Percentiles rank a stretch among this genome's conserved stretches.
Conservation (phyloP, 441 rosid genomes). For the Aleurites moluccanus region DNA sequence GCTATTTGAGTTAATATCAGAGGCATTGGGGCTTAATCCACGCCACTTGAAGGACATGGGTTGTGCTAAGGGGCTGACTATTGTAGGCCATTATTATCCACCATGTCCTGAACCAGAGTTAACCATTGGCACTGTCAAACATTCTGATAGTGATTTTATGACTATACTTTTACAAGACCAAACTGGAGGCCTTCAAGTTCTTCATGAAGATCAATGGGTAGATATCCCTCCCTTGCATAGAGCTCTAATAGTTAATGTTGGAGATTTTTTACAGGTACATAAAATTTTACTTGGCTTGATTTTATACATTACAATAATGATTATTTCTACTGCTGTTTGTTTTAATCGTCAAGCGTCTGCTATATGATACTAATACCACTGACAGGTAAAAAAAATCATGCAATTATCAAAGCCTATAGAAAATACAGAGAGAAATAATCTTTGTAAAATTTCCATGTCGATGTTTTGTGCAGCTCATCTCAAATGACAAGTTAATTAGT, state of each 20-base stretch:
- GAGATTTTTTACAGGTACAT: slow-evolving; percentile 6
- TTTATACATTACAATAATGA: too few relatives aligned
- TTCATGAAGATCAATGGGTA: slow-evolving; percentile 9
- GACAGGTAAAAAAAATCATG: too few relatives aligned
- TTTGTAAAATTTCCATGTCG: not conserved
- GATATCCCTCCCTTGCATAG: slow-evolving; percentile 26
- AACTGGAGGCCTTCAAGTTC: slow-evolving; percentile 31
- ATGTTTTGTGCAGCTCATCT: slow-evolving; percentile 32
- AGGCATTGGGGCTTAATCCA: slow-evolving; percentile 26
- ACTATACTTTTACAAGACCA: slow-evolving; percentile 33
- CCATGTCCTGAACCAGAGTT: slow-evolving; percentile 25
- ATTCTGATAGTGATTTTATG: slow-evolving; percentile 26
- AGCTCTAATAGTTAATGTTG: slow-evolving; percentile 10
- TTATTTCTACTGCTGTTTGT: too few relatives aligned
- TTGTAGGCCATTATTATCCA: slow-evolving; percentile 30
- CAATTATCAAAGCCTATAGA: too few relatives aligned
- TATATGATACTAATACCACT: too few relatives aligned
- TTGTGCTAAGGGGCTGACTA: slow-evolving; percentile 16
- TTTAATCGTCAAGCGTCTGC: too few relatives aligned
- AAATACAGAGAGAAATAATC: too few relatives aligned
- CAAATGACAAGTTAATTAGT: slow-evolving; percentile 57
- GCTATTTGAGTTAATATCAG: slow-evolving; percentile 23
- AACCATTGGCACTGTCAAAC: slow-evolving; percentile 25
- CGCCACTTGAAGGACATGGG: slow-evolving; percentile 24
- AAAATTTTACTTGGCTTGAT: not conserved